These are phyloP conservation scores for Teratosphaeriaceae sp. DNA, from an alignment of 2,329 filamentous ascomycete species.

Conservation along the genomic window DNA sequence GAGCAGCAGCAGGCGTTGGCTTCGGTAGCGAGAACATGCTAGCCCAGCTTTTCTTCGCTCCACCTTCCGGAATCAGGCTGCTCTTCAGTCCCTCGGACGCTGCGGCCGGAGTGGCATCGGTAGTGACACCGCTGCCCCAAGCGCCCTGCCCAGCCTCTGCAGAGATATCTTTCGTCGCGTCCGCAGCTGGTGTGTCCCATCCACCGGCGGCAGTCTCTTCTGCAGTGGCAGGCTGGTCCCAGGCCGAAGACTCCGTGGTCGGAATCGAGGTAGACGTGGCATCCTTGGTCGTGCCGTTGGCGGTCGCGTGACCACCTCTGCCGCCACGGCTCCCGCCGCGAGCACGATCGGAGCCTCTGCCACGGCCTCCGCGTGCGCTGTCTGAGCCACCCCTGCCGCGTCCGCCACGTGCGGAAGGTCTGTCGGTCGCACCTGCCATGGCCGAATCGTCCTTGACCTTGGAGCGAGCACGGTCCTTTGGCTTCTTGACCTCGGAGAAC, in stretches of 20 bases:
- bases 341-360: conserved; percentile 55
- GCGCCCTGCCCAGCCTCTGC: conserved; percentile 29
- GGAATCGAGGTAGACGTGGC: conserved; percentile 51
- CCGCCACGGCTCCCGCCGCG: conserved; percentile 48
- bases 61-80: conserved; percentile 27
- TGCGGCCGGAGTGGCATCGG: conserved; percentile 22
- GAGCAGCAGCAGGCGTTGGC: conserved; percentile 42
- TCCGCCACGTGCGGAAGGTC: conserved; percentile 36
- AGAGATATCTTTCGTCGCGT: conserved; percentile 11
- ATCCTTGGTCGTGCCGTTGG: conserved; percentile 59
- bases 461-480: conserved; percentile 65
- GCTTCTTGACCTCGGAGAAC: conserved; percentile 77
- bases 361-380: conserved; percentile 52
- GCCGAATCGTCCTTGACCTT: conserved; percentile 61
- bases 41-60: conserved; percentile 49
- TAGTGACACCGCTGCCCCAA: conserved; percentile 35
- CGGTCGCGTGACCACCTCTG: conserved; percentile 53
- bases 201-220: conserved; percentile 12
- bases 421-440: conserved; percentile 45
- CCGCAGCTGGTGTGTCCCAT: conserved; percentile 18
- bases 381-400: conserved; percentile 40
- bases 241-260: conserved; percentile 62
- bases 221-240: conserved; percentile 44
- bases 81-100: conserved; percentile 31
- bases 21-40: conserved; percentile 45